Base-by-base conservation (phyloP, 352 stramenopile species). In the Paralagenidium karlingii region DNA sequence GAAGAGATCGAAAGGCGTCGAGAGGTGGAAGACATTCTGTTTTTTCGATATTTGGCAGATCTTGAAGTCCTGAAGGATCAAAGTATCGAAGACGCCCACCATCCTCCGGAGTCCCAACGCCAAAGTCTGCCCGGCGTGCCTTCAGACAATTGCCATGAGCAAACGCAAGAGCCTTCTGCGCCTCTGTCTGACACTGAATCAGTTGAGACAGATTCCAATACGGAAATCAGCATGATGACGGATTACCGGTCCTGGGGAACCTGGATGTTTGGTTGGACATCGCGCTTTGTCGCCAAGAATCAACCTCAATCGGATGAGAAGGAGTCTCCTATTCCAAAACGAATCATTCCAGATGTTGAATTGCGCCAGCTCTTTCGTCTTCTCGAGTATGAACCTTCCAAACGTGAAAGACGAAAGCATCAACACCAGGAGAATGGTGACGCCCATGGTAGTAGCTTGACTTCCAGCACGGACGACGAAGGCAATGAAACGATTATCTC, bases 211-310 rank as follows among this genome's bases (percentile, higher is more conserved):
- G 73, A 87, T 30, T 39, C 78, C 5, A 73, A 73, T n/a, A 75
- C 58, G 2, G 76, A 90, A 47, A 51, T 82, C 25, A n/a, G n/a
- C n/a, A n/a, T n/a, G n/a, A n/a, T n/a, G n/a, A n/a, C n/a, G n/a
- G 66, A 67, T 7, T 90, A 84, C 55, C 57, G 68, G 34, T 82
- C 70, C 5, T 90, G 76, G 76, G 76, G 76, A 33, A 66, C 74
- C 28, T 90, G 76, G 76, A 80, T 90, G 58, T 90, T 90, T 60
- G 70, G 68, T 0, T 90, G 76, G 76, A 86, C 76, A 19, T 87
- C 70, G 12, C 74, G 75, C 22, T 54, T 90, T 32, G 55, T 62
- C 24, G 40, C 52, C n/a, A 43, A 63, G 41, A 40, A 52, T 18
- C 47, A 55, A 22, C 44, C 47, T 16, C 51, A 65, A 39, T 26